phyloP scores from a whole-genome alignment of 2,329 filamentous ascomycete species.

The Diaporthe amygdali region DNA sequence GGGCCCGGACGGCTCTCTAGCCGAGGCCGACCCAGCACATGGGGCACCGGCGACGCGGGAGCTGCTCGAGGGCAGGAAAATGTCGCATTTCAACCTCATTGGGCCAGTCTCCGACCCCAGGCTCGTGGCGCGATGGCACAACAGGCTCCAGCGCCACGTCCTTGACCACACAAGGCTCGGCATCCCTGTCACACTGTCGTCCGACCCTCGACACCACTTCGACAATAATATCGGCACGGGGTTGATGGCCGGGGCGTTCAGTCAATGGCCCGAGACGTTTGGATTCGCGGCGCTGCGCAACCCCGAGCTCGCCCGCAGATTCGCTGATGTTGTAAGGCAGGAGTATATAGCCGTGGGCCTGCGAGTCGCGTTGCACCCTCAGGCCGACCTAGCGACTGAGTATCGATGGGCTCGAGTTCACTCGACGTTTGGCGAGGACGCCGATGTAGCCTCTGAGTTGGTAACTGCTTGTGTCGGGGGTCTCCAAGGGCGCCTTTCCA shows the following conservation, averaged over 20 bases:
- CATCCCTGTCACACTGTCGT: constrained; percentile 53
- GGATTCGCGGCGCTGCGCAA: constrained; percentile 55
- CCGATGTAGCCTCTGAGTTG: constrained; percentile 42
- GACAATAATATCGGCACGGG: constrained; percentile 48
- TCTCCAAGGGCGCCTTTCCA: constrained; percentile 42
- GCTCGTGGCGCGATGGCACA: constrained; percentile 44
- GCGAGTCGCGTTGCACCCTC: constrained; percentile 52
- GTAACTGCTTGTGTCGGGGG: constrained; percentile 52
- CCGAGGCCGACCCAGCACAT: neutral
- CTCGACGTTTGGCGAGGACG: constrained; percentile 55
- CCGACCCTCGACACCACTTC: constrained; percentile 53
- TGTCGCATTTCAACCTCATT: constrained; percentile 28
- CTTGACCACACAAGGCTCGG: constrained; percentile 48
- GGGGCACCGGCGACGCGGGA: neutral
- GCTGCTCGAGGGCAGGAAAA: constrained; percentile 17
- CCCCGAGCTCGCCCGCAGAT: constrained; percentile 46
- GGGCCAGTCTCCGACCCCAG: constrained; percentile 35
- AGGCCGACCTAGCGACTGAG: constrained; percentile 56
- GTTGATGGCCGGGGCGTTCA: constrained; percentile 48
- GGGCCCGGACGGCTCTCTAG: constrained; percentile 9
- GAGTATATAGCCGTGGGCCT: constrained; percentile 50
- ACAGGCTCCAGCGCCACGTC: constrained; percentile 46
- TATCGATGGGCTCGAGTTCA: constrained; percentile 54
- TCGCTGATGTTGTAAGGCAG: constrained; percentile 54
- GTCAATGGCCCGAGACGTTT: constrained; percentile 56